phyloP scores from a whole-genome alignment of 2,329 filamentous ascomycete genomes.

The Colletotrichum chlorophyti region DNA sequence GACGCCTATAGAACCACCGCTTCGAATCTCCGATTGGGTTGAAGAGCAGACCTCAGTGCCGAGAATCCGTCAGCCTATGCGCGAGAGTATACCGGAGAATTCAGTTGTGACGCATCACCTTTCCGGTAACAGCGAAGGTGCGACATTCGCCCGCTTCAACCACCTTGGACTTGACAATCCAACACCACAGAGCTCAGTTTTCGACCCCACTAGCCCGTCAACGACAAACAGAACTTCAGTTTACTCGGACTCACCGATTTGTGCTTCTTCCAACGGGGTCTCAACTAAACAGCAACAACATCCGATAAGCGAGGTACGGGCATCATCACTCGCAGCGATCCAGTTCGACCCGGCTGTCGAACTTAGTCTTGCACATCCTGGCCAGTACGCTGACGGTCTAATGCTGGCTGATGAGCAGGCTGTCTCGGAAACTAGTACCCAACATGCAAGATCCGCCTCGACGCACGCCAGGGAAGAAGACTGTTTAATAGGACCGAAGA shows the following conservation, averaged over 20 bases:
- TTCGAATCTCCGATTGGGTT: constrained; percentile 10
- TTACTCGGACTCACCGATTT: constrained; percentile 8
- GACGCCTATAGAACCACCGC: neutral
- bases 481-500: constrained; percentile 39
- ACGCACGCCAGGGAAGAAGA: constrained; percentile 3
- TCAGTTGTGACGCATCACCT: neutral
- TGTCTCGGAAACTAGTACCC: neutral
- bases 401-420: constrained; percentile 24
- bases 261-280: neutral
- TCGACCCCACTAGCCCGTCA: constrained; percentile 18
- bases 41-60: constrained; percentile 5
- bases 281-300: neutral
- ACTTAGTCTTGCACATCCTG: neutral
- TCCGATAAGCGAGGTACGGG: constrained; percentile 1
- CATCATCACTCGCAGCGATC: constrained; percentile 1
- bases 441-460: neutral
- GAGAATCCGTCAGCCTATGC: neutral
- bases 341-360: neutral
- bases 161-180: neutral
- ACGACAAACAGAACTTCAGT: constrained; percentile 22
- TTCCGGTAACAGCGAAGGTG: neutral
- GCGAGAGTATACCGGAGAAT: constrained; percentile 12
- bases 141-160: neutral
- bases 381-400: constrained; percentile 15
- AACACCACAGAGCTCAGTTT: constrained; percentile 10